Evolutionary conservation across 805 yeast species (phyloP), one percentile per base, ranked within the genome.

Genomic region (Wickerhamiella australiensis): DNA sequence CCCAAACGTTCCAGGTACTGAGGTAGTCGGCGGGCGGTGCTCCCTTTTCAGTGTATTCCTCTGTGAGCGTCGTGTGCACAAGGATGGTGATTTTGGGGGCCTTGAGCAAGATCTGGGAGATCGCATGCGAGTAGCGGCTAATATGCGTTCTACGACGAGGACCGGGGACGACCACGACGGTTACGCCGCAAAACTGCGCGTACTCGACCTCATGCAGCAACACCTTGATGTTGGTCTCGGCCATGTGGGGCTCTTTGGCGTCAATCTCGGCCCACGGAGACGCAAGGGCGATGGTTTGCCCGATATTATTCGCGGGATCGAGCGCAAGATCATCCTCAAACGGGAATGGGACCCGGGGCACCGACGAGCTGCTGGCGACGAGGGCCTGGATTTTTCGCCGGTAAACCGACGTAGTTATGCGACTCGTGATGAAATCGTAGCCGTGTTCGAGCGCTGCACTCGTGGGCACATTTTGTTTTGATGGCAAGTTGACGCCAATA

Each of bases 1-100:
- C 77, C 88, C 88, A 82, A 56, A 79, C 71, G 49, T 79, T 84
- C 88, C 88, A 82, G 1, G 82, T 78, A 2, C 80, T 76, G 27
- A 80, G 61, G 20, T 53, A 42, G 47, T 63, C 67, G 74, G 57
- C 71, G 49, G 27, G 82, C 5, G 54, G 56, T 40, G 33, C 31
- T 29, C 52, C 52, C 26, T 73, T 2, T 72, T 69, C 1, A 6
- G 35, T 23, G 79, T 72, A 8, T 71, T 65, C 47, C 63, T 65
- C 60, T 61, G 64, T 40, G 57, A 57, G 33, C 64, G 75, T 56
- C 50, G 61, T 36, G 54, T 59, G 57, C 46, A 59, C 48, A 35
- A 60, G 58, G 35, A 65, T 29, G 38, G 61, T 61, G 31, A 63
- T 51, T 13, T 53, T 55, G 1, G 66, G 65, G 25, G 54, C 54